Conservation (phyloP, 1,284 basidiomycete genomes). For the Mycena citricolor region DNA sequence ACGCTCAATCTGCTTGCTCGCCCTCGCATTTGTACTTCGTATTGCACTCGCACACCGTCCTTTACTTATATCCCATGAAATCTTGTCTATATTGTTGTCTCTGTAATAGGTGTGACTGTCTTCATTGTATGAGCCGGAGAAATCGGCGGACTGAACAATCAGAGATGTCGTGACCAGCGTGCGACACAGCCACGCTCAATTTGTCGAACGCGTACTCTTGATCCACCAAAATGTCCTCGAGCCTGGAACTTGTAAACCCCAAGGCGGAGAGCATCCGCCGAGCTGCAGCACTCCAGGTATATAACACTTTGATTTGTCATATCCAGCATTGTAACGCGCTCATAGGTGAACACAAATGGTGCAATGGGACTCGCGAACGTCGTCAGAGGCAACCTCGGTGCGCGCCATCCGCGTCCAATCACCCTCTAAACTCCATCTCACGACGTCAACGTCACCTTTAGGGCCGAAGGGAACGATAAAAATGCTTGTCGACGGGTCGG, state of each 20-base stretch:
- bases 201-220: conserved; percentile 9
- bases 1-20: too few relatives aligned
- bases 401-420: conserved; percentile 28
- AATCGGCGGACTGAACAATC: too few relatives aligned
- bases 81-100: too few relatives aligned
- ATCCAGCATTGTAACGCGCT: too few relatives aligned
- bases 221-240: conserved; percentile 60
- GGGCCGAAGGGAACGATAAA: conserved; percentile 96
- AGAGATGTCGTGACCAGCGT: too few relatives aligned
- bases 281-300: conserved; percentile 90
- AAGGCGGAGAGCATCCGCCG: conserved; percentile 94
- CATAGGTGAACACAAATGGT: conserved; percentile 89
- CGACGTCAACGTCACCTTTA: conserved; percentile 34
- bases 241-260: conserved; percentile 92
- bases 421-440: conserved; percentile 5
- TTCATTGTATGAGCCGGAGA: too few relatives aligned
- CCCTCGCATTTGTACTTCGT: too few relatives aligned
- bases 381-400: conserved; percentile 95
- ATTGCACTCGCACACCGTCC: too few relatives aligned
- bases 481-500: conserved; percentile 99
- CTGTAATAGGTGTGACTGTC: too few relatives aligned
- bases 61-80: too few relatives aligned
- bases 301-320: too few relatives aligned
- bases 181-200: conserved; percentile 15
- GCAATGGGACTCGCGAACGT: conserved; percentile 98